Base-by-base conservation (phyloP, 306 rosid species). In the Pterocarpus macrocarpus region DNA sequence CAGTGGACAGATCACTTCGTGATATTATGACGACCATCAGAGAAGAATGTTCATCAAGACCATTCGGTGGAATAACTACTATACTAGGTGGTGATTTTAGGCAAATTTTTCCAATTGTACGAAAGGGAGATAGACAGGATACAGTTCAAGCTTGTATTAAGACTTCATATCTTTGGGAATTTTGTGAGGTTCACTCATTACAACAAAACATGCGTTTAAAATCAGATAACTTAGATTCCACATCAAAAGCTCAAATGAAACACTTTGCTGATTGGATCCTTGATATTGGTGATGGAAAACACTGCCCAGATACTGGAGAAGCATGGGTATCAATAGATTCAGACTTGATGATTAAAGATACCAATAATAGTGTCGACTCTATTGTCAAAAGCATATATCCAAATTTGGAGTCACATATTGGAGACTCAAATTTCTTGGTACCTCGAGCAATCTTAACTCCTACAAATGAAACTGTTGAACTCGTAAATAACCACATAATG, bases 1-100 rank as follows among this genome's bases (percentile, higher is more conserved):
- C 73, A 0, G 16, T 68, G 1, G 57, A 68, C 12, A 9, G 17
- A 22, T 7, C 56, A 2, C 11, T 68, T 65, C 71, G 7, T 7
- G 33, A 65, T 39, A 65, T n/a, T 11, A 38, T 65, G 71, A 65
- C 2, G 0, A 15, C 1, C 12, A 8, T 34, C 0, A 0, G 12
- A 15, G 33, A 38, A 15, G 71, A 33, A 5, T 64, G 8, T 0
- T 5, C 12, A 1, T 13, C 38, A 4, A 64, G 36, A 16, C 50
- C 71, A 7, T 38, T 65, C 36, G 52, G 71, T 1, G 71, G 71
- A 3, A 65, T 38, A 65, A 61, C 66, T 30, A 34, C 44, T 63
- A 43, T 63, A 13, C 17, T 63, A 5, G 64, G 64, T 7, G 64
- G 64, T 7, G 64, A 58, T 7, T 58, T 58, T 17, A 3, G 64